Base-by-base conservation (phyloP, 2,329 filamentous ascomycete species). In the Sporothrix dimorphospora region DNA sequence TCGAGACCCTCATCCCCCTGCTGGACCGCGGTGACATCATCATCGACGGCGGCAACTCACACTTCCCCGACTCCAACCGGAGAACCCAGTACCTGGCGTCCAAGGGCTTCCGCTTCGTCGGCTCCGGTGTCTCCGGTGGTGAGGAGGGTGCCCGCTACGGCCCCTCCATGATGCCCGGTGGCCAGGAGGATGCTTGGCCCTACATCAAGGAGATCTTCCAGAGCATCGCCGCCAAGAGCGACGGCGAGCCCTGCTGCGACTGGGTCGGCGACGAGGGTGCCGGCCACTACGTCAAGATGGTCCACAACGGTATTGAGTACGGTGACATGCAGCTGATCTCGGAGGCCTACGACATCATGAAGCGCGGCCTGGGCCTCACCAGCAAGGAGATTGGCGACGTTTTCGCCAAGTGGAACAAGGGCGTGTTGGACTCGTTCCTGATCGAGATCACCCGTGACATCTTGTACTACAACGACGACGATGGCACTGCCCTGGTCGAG, bases 221-320 rank as follows among this genome's bases (percentile, higher is more conserved):
- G 88, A 90, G 90, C 87, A 97, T 99, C 82, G 89, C 96, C 76
- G 96, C 96, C 84, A 98, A 99, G 91, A 97, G 93, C 84, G 95
- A 98, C 80, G 91, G 91, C 80, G 96, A 99, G 89, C 86, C 96
- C 77, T 99, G 96, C 91, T 99, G 96, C 82, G 96, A 99, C 85
- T 99, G 96, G 96, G 96, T 99, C 79, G 96, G 96, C 87, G 96
- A 98, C 85, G 94, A 98, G 85, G 96, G 96, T 90, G 93, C 96
- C 85, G 96, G 96, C 79, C 96, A 99, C 91, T 99, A 98, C 89
- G 95, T 99, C 88, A 99, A 99, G 93, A 99, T 99, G 96, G 96
- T 99, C 76, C 96, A 99, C 92, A 99, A 99, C 86, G 96, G 96
- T 89, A 99, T 99, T 80, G 96, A 99, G 87, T 99, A 99, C 83